Conservation (phyloP, 768 basidiomycete genomes). For the Plicaturopsis crispa region DNA sequence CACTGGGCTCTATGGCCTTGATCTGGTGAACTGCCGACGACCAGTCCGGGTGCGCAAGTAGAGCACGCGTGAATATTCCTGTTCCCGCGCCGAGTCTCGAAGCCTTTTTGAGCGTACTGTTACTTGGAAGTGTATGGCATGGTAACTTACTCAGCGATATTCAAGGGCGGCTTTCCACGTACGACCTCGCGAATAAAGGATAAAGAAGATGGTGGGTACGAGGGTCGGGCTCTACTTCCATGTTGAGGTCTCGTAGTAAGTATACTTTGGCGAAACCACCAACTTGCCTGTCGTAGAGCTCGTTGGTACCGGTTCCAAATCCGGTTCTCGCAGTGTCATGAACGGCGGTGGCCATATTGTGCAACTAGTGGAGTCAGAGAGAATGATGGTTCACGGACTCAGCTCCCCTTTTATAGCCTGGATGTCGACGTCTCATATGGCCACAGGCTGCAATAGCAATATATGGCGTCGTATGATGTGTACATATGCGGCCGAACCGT, state of each 20-base stretch:
- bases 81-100: conserved; percentile 79
- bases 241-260: background rate
- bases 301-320: conserved; percentile 77
- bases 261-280: background rate
- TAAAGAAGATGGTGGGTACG: conserved; percentile 65
- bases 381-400: too few species aligned
- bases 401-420: too few species aligned
- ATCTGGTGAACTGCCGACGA: conserved; percentile 41
- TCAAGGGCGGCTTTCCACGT: conserved; percentile 31
- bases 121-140: background rate
- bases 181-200: conserved; percentile 48
- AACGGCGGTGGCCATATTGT: conserved; percentile 22
- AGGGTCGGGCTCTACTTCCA: conserved; percentile 61
- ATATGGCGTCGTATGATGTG: too few species aligned
- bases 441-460: too few species aligned
- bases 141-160: conserved; percentile 60
- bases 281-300: conserved; percentile 64
- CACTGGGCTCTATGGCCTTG: conserved; percentile 75
- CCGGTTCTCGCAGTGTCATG: conserved; percentile 66
- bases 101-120: background rate
- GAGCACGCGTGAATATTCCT: conserved; percentile 81
- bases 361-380: background rate
- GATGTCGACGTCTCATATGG: too few species aligned
- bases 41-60: conserved; percentile 60
- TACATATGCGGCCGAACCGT: too few species aligned